phyloP scores from a whole-genome alignment of 129 eudicot species.

The Flaveria robusta region DNA sequence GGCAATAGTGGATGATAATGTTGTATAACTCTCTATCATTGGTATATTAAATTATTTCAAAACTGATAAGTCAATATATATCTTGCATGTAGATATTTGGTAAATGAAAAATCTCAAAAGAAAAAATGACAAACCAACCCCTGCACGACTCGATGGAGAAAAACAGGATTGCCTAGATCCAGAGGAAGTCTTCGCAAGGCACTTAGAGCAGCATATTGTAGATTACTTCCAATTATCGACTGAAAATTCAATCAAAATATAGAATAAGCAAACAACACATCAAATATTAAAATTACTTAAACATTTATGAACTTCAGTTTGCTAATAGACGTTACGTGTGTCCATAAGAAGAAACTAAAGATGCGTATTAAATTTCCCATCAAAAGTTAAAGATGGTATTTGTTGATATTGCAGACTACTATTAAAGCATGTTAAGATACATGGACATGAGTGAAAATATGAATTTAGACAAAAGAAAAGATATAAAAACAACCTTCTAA shows the following conservation, averaged over 20 bases:
- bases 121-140: slow-evolving; percentile 61
- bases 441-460: not conserved
- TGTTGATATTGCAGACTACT: not conserved
- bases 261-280: not conserved
- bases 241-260: slow-evolving; percentile 26
- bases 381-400: not conserved
- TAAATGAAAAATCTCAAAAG: slow-evolving; percentile 6
- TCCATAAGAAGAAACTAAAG: too few species aligned
- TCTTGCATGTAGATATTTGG: slow-evolving; percentile 6
- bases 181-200: slow-evolving; percentile 94
- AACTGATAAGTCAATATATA: not conserved
- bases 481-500: not conserved
- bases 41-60: not conserved
- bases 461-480: slow-evolving; percentile 1
- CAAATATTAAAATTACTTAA: not conserved
- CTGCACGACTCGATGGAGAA: slow-evolving; percentile 83
- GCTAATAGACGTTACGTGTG: too few species aligned
- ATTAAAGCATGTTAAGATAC: slow-evolving; percentile 3
- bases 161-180: slow-evolving; percentile 90
- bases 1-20: not conserved
- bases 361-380: not conserved
- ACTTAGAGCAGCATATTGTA: slow-evolving; percentile 90
- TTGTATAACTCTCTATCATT: not conserved
- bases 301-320: not conserved
- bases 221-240: slow-evolving; percentile 85